Conservation (phyloP, 2,329 filamentous ascomycete species). For the Cladosporium sp. region DNA sequence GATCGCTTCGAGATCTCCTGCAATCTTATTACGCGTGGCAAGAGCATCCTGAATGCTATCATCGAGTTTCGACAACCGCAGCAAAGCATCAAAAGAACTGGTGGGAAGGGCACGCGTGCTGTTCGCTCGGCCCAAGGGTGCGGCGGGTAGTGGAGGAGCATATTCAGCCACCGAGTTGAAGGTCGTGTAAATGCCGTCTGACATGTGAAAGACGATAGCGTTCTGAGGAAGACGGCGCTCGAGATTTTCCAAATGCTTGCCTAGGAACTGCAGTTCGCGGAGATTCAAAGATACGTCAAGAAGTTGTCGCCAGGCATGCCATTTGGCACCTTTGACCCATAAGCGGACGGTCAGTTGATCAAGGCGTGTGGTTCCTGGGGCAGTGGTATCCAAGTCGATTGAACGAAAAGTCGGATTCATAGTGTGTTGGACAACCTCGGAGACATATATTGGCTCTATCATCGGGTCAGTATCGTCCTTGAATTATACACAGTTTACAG, state of each 20-base stretch:
- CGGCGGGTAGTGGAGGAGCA: constrained; percentile 13
- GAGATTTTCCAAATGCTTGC: constrained; percentile 57
- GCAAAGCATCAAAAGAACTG: constrained; percentile 80
- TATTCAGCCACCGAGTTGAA: constrained; percentile 24
- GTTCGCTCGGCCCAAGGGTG: constrained; percentile 26
- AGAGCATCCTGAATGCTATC: constrained; percentile 88
- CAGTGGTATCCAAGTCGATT: constrained; percentile 67
- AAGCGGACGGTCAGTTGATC: constrained; percentile 64
- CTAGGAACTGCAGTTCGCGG: constrained; percentile 71
- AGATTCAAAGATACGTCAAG: constrained; percentile 70
- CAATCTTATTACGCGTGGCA: constrained; percentile 66
- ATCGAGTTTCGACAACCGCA: constrained; percentile 82
- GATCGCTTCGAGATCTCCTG: constrained; percentile 66
- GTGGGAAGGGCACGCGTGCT: constrained; percentile 51
- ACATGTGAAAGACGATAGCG: constrained; percentile 77
- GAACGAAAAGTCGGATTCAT: constrained; percentile 87
- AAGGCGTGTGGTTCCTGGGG: constrained; percentile 59
- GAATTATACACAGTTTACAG: background rate
- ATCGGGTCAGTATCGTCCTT: constrained; percentile 16
- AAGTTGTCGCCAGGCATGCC: constrained; percentile 57
- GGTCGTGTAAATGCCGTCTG: constrained; percentile 75
- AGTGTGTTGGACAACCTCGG: constrained; percentile 71
- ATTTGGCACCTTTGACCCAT: constrained; percentile 61
- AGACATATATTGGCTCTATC: constrained; percentile 76
- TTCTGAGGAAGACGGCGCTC: constrained; percentile 73